A percentile compares a stretch with the other conserved stretches of the same genome.
Conservation (phyloP, 2,329 filamentous ascomycete genomes). For the Penicillium corylophilum region DNA sequence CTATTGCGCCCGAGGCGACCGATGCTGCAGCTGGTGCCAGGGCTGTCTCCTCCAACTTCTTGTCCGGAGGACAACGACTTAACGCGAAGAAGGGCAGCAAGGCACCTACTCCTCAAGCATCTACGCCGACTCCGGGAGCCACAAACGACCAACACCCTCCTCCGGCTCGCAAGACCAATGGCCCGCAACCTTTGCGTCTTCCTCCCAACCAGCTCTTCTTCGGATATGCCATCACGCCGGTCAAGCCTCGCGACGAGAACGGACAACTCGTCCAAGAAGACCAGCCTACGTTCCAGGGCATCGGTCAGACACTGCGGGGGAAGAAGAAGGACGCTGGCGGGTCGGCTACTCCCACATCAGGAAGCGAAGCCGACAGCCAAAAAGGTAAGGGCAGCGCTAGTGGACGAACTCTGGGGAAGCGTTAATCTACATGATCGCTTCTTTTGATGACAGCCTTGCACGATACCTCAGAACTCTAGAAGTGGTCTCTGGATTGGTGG, state of each 20-base stretch:
- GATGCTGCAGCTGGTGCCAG: constrained; percentile 63
- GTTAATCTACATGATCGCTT: constrained; percentile 7
- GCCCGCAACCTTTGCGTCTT: constrained; percentile 80
- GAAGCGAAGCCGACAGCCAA: constrained; percentile 33
- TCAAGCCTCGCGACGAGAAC: constrained; percentile 73
- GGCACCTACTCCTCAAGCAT: constrained; percentile 67
- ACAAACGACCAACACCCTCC: constrained; percentile 49
- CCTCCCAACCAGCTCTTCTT: constrained; percentile 93
- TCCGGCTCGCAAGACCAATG: constrained; percentile 60
- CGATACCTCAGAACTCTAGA: constrained; percentile 13
- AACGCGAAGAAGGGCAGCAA: constrained; percentile 79
- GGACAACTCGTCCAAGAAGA: constrained; percentile 60
- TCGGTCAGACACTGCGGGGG: constrained; percentile 74
- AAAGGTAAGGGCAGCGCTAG: constrained; percentile 19
- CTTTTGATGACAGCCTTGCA: constrained; percentile 6
- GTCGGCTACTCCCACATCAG: constrained; percentile 37
- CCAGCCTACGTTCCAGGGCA: constrained; percentile 76
- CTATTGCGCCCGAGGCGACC: constrained; percentile 77
- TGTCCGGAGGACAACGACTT: constrained; percentile 77
- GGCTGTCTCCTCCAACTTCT: constrained; percentile 72
- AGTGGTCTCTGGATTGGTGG: constrained; percentile 8
- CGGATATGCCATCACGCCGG: constrained; percentile 86
- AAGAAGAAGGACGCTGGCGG: constrained; percentile 64
- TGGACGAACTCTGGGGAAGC: constrained; percentile 23
- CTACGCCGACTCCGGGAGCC: constrained; percentile 66